phyloP scores from a whole-genome alignment of 2,329 filamentous ascomycete genomes.

The Colletotrichum horii region DNA sequence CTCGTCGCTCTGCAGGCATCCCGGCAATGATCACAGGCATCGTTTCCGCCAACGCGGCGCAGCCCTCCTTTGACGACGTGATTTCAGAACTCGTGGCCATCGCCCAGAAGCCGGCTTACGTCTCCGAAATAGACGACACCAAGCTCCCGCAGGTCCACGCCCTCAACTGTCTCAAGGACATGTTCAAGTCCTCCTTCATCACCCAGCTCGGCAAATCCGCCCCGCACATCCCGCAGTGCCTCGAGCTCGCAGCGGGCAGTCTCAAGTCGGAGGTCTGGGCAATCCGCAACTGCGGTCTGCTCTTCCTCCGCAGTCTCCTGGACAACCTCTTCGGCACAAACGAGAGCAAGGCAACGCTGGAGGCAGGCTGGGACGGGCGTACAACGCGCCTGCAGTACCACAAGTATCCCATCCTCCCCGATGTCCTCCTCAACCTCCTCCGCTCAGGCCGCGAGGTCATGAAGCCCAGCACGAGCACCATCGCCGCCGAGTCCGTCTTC shows the following conservation, averaged over 20 bases:
- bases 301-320: slow-evolving; percentile 86
- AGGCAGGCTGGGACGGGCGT: slow-evolving; percentile 67
- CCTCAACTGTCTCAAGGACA: slow-evolving; percentile 89
- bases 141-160: slow-evolving; percentile 92
- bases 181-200: slow-evolving; percentile 84
- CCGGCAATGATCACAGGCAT: slow-evolving; percentile 87
- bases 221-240: slow-evolving; percentile 71
- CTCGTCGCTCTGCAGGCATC: slow-evolving; percentile 88
- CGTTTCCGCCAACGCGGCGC: slow-evolving; percentile 66
- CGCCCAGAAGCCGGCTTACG: slow-evolving; percentile 56
- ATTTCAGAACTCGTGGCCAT: slow-evolving; percentile 68
- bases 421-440: slow-evolving; percentile 68
- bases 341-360: slow-evolving; percentile 69
- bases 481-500: slow-evolving; percentile 74
- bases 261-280: slow-evolving; percentile 88
- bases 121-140: slow-evolving; percentile 63
- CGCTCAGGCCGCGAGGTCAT: slow-evolving; percentile 53
- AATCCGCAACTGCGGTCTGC: slow-evolving; percentile 89
- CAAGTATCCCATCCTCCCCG: slow-evolving; percentile 69
- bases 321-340: slow-evolving; percentile 79
- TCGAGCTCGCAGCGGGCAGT: slow-evolving; percentile 81
- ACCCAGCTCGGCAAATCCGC: slow-evolving; percentile 77
- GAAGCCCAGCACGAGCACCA: slow-evolving; percentile 37
- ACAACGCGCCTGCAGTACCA: slow-evolving; percentile 72
- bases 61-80: slow-evolving; percentile 67